Base-by-base conservation (phyloP, 257 asterid genomes). In the Salvia splendens region DNA sequence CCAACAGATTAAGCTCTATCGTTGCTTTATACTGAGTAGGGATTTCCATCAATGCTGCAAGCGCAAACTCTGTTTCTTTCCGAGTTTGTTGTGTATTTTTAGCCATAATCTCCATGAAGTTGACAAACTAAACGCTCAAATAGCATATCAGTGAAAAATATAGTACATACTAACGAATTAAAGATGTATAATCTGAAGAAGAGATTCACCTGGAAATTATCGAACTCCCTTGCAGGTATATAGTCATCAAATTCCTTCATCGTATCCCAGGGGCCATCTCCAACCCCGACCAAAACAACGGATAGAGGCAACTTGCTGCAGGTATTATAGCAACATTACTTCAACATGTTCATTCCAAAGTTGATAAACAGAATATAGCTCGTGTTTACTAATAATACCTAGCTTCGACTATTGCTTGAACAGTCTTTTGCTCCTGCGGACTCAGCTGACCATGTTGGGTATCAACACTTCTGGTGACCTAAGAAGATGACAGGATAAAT, bases 251-350 rank as follows among this genome's bases (percentile, higher is more conserved):
- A 91, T 77, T 91, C 96, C 71, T 72, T 78, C 97, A 91, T 91
- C 93, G 84, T 86, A 71, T 88, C 96, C 97, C 97, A 91, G 2
- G 97, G 97, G 67, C 97, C 97, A 73, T 91, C 97, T 60, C 97
- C 97, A 70, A 91, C 97, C 54, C 97, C 97, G 20, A 91, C 95
- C 66, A 91, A 76, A 48, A 91, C 71, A 64, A 91, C 88, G 49
- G 97, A 88, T 64, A 91, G 75, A 12, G 97, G 96, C 74, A 82
- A 78, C 81, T 91, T 85, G 84, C 97, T 91, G 84, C 76, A 77
- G 77, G 71, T 62, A 61, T 16, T 12, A 17, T 12, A 48, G 49
- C 24, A 42, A 60, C 47, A 67, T 74, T 41, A 51, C 49, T 43
- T 7, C 46, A 64, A 65, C 20, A 24, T 47, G 17, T 12, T 43